phyloP scores from a whole-genome alignment of 306 rosid genomes.

The Cicer bijugum region DNA sequence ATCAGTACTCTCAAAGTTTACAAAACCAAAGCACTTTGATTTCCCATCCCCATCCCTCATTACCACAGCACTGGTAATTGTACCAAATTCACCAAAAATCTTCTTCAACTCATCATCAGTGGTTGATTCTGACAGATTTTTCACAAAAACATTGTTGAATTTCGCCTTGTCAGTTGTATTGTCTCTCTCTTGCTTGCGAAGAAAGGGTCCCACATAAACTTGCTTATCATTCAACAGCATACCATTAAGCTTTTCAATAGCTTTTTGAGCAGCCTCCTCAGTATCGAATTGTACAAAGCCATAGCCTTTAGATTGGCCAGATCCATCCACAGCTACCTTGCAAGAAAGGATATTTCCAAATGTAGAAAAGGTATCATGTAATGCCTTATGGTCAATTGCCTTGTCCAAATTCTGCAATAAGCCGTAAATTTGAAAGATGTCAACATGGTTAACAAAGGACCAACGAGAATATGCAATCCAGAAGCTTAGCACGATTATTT shows the following conservation, averaged over 20 bases:
- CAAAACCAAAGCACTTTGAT: slow-evolving; percentile 94
- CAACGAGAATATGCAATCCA: slow-evolving; percentile 29
- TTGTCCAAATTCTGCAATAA: slow-evolving; percentile 86
- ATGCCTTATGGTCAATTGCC: slow-evolving; percentile 93
- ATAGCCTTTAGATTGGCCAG: slow-evolving; percentile 95
- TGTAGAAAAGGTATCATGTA: slow-evolving; percentile 86
- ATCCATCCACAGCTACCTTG: slow-evolving; percentile 85
- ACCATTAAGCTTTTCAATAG: slow-evolving; percentile 89
- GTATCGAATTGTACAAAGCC: slow-evolving; percentile 94
- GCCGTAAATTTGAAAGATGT: slow-evolving; percentile 22
- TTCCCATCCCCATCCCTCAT: slow-evolving; percentile 97
- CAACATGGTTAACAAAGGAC: slow-evolving; percentile 29
- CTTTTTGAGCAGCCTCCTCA: slow-evolving; percentile 91
- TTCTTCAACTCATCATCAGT: slow-evolving; percentile 82
- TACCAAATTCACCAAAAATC: slow-evolving; percentile 76
- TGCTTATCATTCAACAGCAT: slow-evolving; percentile 96
- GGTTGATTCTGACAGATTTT: slow-evolving; percentile 80
- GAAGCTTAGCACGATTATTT: slow-evolving; percentile 12
- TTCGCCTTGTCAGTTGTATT: slow-evolving; percentile 56
- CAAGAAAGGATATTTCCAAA: slow-evolving; percentile 94
- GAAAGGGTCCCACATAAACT: slow-evolving; percentile 97
- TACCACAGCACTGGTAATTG: slow-evolving; percentile 80
- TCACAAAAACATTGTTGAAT: slow-evolving; percentile 87
- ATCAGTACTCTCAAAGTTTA: slow-evolving; percentile 82
- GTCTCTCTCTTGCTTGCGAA: slow-evolving; percentile 97